These are phyloP conservation scores for Neurospora sp. DNA, from an alignment of 495 filamentous ascomycete species.

Conservation along the genomic window DNA sequence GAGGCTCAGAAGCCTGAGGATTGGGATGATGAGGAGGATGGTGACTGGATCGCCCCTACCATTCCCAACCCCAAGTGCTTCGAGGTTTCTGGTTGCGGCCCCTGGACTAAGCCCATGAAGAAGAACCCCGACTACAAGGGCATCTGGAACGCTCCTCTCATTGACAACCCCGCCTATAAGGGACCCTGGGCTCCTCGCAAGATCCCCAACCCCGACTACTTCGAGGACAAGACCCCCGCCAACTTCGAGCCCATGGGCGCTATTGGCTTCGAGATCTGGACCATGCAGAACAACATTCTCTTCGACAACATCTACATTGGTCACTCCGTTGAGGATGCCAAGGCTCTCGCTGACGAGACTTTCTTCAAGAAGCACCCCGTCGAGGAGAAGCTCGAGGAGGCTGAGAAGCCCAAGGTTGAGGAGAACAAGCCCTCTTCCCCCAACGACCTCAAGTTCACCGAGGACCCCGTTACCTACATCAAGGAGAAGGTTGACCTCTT, in stretches of 20 bases:
- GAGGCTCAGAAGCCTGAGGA: conserved; percentile 98
- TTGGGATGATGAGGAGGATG: conserved; percentile 99
- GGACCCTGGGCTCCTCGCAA: conserved; percentile 88
- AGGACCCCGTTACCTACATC: conserved; percentile 83
- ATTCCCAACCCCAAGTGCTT: conserved; percentile 93
- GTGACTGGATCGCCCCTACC: conserved; percentile 93
- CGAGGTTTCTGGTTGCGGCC: conserved; percentile 87
- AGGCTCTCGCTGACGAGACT: conserved; percentile 81
- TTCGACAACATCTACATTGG: conserved; percentile 99
- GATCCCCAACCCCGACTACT: conserved; percentile 95
- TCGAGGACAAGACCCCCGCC: conserved; percentile 92
- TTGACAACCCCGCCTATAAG: conserved; percentile 99
- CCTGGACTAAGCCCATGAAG: conserved; percentile 86
- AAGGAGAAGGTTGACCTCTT: conserved; percentile 89
- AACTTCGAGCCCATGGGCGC: conserved; percentile 98
- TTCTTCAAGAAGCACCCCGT: conserved; percentile 85
- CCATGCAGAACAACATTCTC: conserved; percentile 97
- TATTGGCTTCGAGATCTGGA: conserved; percentile 99
- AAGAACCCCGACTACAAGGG: conserved; percentile 98
- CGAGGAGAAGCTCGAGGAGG: conserved; percentile 77
- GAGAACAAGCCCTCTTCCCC: conserved; percentile 55
- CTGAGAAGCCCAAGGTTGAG: conserved; percentile 67
- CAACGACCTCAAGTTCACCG: conserved; percentile 75
- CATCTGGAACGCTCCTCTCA: conserved; percentile 88
- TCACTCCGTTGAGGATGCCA: conserved; percentile 90